phyloP scores from a whole-genome alignment of 352 stramenopile genomes.

The Elongisporangium senticosum region DNA sequence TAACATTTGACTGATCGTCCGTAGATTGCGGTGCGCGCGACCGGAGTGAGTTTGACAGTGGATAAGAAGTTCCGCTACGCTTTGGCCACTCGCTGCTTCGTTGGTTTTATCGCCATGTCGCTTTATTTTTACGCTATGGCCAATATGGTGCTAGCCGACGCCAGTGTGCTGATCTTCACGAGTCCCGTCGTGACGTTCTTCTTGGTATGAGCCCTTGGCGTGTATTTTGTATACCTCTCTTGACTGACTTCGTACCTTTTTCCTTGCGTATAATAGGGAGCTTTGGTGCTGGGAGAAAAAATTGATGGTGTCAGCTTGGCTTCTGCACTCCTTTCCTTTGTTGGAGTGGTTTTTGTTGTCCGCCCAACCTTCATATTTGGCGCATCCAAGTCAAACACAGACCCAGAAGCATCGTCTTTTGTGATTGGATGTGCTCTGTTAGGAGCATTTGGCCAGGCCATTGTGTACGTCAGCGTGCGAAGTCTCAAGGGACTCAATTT shows the following conservation, averaged over 20 bases:
- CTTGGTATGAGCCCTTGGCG: slow-evolving; percentile 19
- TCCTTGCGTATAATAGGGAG: slow-evolving; percentile 19
- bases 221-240: neutral
- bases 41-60: slow-evolving; percentile 21
- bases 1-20: neutral
- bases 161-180: slow-evolving; percentile 55
- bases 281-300: slow-evolving; percentile 33
- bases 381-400: slow-evolving; percentile 13
- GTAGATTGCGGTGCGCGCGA: slow-evolving; percentile 32
- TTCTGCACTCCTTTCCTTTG: slow-evolving; percentile 35
- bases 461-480: slow-evolving; percentile 38
- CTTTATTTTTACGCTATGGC: slow-evolving; percentile 52
- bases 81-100: slow-evolving; percentile 32
- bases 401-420: slow-evolving; percentile 16
- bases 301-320: slow-evolving; percentile 23
- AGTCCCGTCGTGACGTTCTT: slow-evolving; percentile 60
- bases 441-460: slow-evolving; percentile 23
- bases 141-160: slow-evolving; percentile 55
- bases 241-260: neutral
- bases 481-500: slow-evolving; percentile 39
- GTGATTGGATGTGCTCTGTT: slow-evolving; percentile 26
- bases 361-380: slow-evolving; percentile 45
- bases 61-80: slow-evolving; percentile 25
- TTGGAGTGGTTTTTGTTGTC: slow-evolving; percentile 36
- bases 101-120: slow-evolving; percentile 38